Evolutionary conservation across 305 asterid species (phyloP), one percentile per base, ranked within the genome.

Genomic region (Ilex paraguariensis): DNA sequence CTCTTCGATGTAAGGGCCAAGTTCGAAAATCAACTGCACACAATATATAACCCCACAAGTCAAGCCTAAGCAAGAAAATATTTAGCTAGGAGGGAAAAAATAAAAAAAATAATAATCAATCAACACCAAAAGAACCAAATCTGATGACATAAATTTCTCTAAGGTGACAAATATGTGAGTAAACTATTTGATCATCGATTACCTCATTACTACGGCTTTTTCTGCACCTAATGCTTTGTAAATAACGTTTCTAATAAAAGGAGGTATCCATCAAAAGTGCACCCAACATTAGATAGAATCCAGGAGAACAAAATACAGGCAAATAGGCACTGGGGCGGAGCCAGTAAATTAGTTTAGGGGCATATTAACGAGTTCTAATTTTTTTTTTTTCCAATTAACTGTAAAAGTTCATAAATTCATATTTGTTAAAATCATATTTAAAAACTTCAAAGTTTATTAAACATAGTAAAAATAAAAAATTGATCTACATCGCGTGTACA

Each of bases 1-100:
- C 83, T 90, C 97, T 69, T 87, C 97, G 65, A 90, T 68, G 80
- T 90, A 93, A 30, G 97, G 91, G 36, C 95, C 95, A 70, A 90
- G 72, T 75, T 86, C 95, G 70, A 92, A 69, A 73, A 92, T 89
- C 75, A 92, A 76, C 98, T 92, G 89, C 79, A 74, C 32, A 54
- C 8, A 28, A 14, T 57, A 58, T 39, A 73, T 44, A 42, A 14
- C 14, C 10, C 28, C 9, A 58, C 40, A 45, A 49, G 57, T 60
- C 58, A 57, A 55, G 61, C 59, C 54, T 61, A 32, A 64, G 63
- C 53, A 31, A 50, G 33, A 62, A 54, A 63, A 61, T 14, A 52
- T 39, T 54, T 46, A 0, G 0, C 52, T 12, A 46, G 2, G 52
- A 11, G 13, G 52, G 52, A 11, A 5, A 46, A 10, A 46, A 3